phyloP scores from a whole-genome alignment of 768 basidiomycete species.

The Chalciporus pseudorubinellus region DNA sequence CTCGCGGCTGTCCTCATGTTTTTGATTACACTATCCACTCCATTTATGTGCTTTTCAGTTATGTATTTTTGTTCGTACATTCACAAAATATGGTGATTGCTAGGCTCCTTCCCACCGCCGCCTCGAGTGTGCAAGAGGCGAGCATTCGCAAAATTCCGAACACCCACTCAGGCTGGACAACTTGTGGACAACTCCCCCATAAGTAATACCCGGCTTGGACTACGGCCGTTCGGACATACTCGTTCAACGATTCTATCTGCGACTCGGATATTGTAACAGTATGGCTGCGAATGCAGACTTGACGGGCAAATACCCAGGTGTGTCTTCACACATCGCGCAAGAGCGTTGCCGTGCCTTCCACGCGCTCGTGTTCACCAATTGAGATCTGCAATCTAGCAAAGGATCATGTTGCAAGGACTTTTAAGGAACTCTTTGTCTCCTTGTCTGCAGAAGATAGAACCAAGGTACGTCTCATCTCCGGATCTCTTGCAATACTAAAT shows the following conservation, averaged over 20 bases:
- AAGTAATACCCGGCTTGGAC: too few species aligned
- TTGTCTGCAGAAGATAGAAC: conserved; percentile 48
- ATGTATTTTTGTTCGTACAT: conserved; percentile 35
- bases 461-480: conserved; percentile 43
- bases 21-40: conserved; percentile 35
- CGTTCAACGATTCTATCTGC: neutral
- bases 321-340: neutral
- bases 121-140: too few species aligned
- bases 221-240: too few species aligned
- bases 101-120: too few species aligned
- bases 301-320: conserved; percentile 25
- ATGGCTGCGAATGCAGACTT: conserved; percentile 9
- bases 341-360: too few species aligned
- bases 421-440: conserved; percentile 47
- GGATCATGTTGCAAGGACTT: conserved; percentile 53
- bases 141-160: too few species aligned
- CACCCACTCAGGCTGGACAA: too few species aligned
- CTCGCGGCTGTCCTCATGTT: conserved; percentile 27
- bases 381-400: conserved; percentile 36
- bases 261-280: neutral
- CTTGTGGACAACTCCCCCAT: too few species aligned
- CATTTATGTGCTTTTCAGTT: conserved; percentile 39
- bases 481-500: neutral
- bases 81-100: conserved; percentile 19
- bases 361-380: neutral